Base-by-base conservation (phyloP, 768 basidiomycete genomes). In the Pulveroboletus sp. region DNA sequence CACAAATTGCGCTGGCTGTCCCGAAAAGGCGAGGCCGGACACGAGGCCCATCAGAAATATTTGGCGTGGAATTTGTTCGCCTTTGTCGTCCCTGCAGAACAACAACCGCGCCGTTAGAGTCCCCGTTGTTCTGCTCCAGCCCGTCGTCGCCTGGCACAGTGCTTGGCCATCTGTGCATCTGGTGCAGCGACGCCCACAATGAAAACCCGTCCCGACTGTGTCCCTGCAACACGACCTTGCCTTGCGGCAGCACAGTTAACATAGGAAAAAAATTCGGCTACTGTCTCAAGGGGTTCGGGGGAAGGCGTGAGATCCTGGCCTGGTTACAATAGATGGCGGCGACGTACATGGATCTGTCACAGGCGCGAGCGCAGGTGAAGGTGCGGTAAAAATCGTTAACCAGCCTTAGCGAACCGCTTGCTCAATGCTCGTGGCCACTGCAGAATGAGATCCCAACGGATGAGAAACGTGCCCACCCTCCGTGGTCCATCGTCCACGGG, bases 1-100 rank as follows among this genome's bases (percentile, higher is more conserved):
- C 64, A 46, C 61, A 63, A 64, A 38, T 49, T 43, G 32, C 64
- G 47, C 61, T 63, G 64, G 35, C 49, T 43, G 32, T 33, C 47
- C 47, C 26, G 50, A 56, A 65, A 70, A 66, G 70, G 76, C 62
- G 72, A 74, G 76, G 75, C 72, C 52, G 58, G 71, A 66, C 76
- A 76, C 76, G 76, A 79, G 80, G 79, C 76, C 21, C 21, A 21
- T 21, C 21, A 21, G 39, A 57, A 64, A 46, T 59, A 28, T 28
- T 27, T 28, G 8, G 6, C 27, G 21, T 21, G 21, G 21, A 21
- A 21, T 21, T 21, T 21, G 21, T 21, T 3, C 21, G 21, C 21
- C 21, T 21, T 21, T 21, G 21, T 21, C 21, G 21, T 21, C 21
- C 21, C 21, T 21, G 21, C 21, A 2, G 21, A 21, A 21, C 5